phyloP scores from a whole-genome alignment of 768 basidiomycete genomes.

The Naematelia encephala region DNA sequence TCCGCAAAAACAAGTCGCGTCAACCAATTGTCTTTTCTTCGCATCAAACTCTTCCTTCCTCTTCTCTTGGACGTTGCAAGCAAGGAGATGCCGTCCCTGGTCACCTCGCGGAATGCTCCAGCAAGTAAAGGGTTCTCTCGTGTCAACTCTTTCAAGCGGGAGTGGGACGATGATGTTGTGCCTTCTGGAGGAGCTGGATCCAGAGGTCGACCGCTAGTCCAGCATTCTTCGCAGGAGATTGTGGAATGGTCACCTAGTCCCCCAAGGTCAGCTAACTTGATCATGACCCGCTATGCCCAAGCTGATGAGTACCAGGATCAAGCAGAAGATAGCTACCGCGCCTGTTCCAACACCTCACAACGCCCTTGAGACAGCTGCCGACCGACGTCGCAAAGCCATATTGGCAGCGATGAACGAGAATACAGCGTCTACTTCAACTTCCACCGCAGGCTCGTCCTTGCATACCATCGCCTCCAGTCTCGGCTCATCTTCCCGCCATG shows the following conservation, averaged over 20 bases:
- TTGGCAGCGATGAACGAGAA: constrained; percentile 27
- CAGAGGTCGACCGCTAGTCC: neutral
- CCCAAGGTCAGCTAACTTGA: constrained; percentile 1
- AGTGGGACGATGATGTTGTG: constrained; percentile 27
- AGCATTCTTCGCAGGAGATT: constrained; percentile 12
- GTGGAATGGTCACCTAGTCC: constrained; percentile 21
- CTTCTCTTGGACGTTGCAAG: neutral
- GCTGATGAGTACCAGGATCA: constrained; percentile 10
- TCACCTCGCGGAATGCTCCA: neutral
- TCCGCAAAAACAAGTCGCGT: constrained; percentile 20
- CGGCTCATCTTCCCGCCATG: neutral
- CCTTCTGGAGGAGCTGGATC: neutral
- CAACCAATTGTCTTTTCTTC: neutral
- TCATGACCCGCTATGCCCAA: neutral
- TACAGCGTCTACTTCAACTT: constrained; percentile 9
- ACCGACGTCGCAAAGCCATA: constrained; percentile 36
- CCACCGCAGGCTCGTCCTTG: constrained; percentile 9
- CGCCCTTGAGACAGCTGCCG: constrained; percentile 24
- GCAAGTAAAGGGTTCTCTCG: constrained; percentile 21
- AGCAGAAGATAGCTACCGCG: constrained; percentile 8
- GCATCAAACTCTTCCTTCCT: neutral
- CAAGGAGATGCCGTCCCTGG: neutral
- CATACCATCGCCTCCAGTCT: constrained; percentile 1
- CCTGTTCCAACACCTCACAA: constrained; percentile 8
- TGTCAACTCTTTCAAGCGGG: constrained; percentile 41